Evolutionary conservation across 2,329 filamentous ascomycete species (phyloP).

Genomic region (Fusarium secorum): DNA sequence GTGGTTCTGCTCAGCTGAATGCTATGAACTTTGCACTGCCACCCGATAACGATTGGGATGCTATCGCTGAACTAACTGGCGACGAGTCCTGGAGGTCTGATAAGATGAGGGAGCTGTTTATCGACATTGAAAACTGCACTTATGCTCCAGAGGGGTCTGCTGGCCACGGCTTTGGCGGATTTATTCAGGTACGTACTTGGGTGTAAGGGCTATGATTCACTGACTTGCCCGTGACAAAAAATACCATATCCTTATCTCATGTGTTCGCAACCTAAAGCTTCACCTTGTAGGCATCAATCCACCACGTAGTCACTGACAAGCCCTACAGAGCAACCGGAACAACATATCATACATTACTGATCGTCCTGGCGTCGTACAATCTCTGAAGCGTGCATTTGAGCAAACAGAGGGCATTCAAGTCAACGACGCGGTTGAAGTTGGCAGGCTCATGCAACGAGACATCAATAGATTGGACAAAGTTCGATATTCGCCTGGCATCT

Average conservation of each 20-base stretch:
- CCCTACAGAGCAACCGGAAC: constrained; percentile 29
- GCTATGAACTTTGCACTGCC: constrained; percentile 33
- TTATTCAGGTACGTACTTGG: constrained; percentile 39
- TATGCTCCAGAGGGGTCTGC: constrained; percentile 47
- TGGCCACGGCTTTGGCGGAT: constrained; percentile 54
- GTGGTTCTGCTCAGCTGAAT: constrained; percentile 30
- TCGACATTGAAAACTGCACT: constrained; percentile 52
- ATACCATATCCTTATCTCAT: too few relatives aligned
- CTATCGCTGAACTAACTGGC: constrained; percentile 51
- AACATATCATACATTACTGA: constrained; percentile 27
- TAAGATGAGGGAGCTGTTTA: constrained; percentile 52
- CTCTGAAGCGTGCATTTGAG: constrained; percentile 7
- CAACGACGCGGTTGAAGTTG: constrained; percentile 35
- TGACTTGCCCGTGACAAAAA: neutral
- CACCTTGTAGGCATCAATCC: too few relatives aligned
- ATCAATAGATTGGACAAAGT: constrained; percentile 38
- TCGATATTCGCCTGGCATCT: constrained; percentile 44
- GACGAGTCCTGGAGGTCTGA: constrained; percentile 52
- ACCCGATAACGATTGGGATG: constrained; percentile 38
- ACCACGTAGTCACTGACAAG: neutral
- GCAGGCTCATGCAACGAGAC: constrained; percentile 43
- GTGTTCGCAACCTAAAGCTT: too few relatives aligned
- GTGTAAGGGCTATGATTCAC: accelerated
- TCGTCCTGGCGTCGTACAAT: constrained; percentile 18
- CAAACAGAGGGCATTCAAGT: constrained; percentile 21